These are phyloP conservation scores for Colletotrichum sojae DNA, from an alignment of 2,329 filamentous ascomycete species.

Conservation along the genomic window DNA sequence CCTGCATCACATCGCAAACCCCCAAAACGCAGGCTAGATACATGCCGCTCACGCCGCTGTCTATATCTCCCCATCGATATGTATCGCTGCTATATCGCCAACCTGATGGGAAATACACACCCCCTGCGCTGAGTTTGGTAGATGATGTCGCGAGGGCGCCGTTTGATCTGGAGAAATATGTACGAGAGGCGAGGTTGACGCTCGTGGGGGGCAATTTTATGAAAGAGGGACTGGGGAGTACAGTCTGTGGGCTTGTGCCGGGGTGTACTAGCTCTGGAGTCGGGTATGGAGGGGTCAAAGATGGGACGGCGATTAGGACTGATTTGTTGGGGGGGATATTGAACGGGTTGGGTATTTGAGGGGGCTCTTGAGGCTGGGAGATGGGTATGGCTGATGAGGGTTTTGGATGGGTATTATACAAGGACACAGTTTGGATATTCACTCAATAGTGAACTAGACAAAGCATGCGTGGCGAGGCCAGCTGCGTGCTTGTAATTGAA, in stretches of 20 bases:
- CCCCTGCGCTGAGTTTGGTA: neutral
- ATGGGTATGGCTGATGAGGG: neutral
- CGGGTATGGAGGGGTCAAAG: neutral
- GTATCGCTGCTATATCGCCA: conserved; percentile 13
- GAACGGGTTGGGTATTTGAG: neutral
- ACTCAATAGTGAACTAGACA: too few relatives aligned
- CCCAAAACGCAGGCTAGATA: conserved; percentile 4
- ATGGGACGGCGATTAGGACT: neutral
- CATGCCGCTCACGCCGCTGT: neutral
- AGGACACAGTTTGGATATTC: too few relatives aligned
- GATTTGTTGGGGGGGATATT: neutral
- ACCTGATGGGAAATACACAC: neutral
- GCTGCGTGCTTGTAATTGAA: too few relatives aligned
- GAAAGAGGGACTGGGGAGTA: neutral
- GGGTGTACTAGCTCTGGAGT: neutral
- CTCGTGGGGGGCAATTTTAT: conserved; percentile 11
- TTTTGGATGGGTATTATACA: neutral
- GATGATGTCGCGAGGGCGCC: conserved; percentile 10
- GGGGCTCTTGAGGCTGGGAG: neutral
- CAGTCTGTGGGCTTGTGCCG: neutral
- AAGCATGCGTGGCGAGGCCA: too few relatives aligned
- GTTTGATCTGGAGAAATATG: neutral
- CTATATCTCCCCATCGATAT: neutral
- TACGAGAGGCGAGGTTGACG: neutral
- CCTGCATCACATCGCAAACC: neutral